A percentile compares a stretch with the other conserved stretches of the same genome.
phyloP scores from a whole-genome alignment of 139 green algal genomes.

The Tetratostichococcus sp. region DNA sequence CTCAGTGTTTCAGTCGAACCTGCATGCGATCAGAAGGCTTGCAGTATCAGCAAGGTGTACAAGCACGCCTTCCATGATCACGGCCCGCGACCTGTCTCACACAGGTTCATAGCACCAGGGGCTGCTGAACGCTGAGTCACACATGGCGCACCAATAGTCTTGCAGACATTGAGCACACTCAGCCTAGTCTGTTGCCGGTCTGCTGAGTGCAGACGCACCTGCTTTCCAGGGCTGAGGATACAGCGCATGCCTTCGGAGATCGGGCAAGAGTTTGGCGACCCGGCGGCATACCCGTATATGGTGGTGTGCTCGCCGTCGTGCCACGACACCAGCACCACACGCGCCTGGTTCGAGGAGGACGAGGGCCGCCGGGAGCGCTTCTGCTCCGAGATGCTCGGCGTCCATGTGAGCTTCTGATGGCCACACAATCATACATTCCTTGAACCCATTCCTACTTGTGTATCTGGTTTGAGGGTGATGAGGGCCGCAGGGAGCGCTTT shows the following conservation, averaged over 20 bases:
- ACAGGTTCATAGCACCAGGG: too few species aligned
- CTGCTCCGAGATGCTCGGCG: constrained; percentile 34
- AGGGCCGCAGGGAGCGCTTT: not conserved
- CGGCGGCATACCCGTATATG: constrained; percentile 68
- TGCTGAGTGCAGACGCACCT: too few species aligned
- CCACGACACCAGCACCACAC: constrained; percentile 86
- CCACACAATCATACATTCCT: too few species aligned
- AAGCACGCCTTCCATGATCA: too few species aligned
- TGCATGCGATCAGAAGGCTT: too few species aligned
- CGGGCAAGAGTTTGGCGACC: constrained; percentile 62
- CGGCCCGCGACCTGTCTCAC: too few species aligned
- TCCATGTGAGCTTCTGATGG: constrained; percentile 5
- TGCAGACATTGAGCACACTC: too few species aligned
- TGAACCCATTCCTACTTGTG: not conserved
- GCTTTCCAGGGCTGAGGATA: constrained; percentile 68
- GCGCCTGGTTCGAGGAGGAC: constrained; percentile 87
- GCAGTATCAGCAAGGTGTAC: too few species aligned
- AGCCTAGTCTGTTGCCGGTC: too few species aligned
- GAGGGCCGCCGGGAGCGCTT: constrained; percentile 65
- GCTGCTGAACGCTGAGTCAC: too few species aligned
- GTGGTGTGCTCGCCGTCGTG: constrained; percentile 84
- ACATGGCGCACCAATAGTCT: too few species aligned
- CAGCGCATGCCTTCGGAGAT: constrained; percentile 77
- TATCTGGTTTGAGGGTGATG: not conserved
- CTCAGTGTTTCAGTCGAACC: too few species aligned